Base-by-base conservation (phyloP, 495 filamentous ascomycete genomes). In the Hypoxylon fuscum region DNA sequence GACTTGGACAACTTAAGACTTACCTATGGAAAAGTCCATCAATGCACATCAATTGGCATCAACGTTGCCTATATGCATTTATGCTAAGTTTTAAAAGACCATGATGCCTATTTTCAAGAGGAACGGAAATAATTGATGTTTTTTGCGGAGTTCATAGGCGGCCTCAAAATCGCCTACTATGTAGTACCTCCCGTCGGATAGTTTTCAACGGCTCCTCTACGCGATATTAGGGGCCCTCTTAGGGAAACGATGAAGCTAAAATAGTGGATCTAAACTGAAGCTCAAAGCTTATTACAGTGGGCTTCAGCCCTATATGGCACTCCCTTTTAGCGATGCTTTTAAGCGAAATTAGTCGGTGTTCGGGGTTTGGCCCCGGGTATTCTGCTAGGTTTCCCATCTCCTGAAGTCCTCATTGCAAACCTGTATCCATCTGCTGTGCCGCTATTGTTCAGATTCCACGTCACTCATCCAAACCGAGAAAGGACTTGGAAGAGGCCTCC, bases 291-390 rank as follows among this genome's bases (percentile, higher is more conserved):
- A 37, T 37, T n/a, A 7, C 17, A 40, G 37, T 15, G 37, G n/a
- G 17, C 14, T 20, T 40, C 15, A 37, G 37, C 37, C 37, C 15
- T 40, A 18, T 15, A 2, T 15, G 11, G n/a, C 3, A 12, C 31
- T 34, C 10, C 35, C 15, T 7, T 40, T 20, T 40, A 15, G 37
- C 25, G 38, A 54, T 44, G 27, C 32, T 4, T 25, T 46, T 55
- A 55, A 55, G 52, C 52, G 52, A 55, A 21, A 55, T 55, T 17
- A 23, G 14, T 25, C 51, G 29, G 41, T 15, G 15, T 5, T 11
- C 5, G 15, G 37, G 15, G 17, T 20, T 40, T 37, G 15, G 15
- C 5, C 34, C 34, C 34, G 34, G 15, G 8, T 14, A 37, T 37
- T 37, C 6, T 37, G 3, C 1, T 14, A 3, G 15, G 34, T 5